Conservation (phyloP, 345 rosid species). For the Gynandropsis gynandra region DNA sequence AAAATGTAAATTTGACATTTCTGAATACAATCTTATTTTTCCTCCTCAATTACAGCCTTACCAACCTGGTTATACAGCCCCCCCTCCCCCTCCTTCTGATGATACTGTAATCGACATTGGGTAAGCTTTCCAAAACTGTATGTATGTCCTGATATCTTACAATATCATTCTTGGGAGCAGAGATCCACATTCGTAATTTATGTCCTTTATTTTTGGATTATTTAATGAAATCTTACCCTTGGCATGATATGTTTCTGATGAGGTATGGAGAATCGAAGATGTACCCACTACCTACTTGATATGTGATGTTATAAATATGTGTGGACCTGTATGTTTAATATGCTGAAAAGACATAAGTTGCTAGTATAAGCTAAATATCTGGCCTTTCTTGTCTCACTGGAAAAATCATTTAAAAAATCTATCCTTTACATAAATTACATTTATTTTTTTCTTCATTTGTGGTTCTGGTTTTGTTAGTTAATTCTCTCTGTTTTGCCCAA, state of each 20-base stretch:
- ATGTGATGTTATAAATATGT: neutral
- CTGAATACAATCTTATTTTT: neutral
- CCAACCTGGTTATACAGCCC: conserved; percentile 78
- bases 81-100: conserved; percentile 55
- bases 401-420: neutral
- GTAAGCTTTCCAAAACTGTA: conserved; percentile 33
- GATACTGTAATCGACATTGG: conserved; percentile 70
- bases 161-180: neutral
- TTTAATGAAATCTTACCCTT: neutral
- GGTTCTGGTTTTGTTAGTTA: conserved; percentile 1
- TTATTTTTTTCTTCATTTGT: too few species aligned
- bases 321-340: neutral
- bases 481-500: neutral
- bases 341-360: too few species aligned
- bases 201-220: neutral
- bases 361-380: too few species aligned
- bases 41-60: conserved; percentile 42
- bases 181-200: neutral
- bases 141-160: neutral
- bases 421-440: too few species aligned
- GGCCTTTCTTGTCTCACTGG: too few species aligned
- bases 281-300: neutral
- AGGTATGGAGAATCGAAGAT: conserved; percentile 9
- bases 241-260: conserved; percentile 9
- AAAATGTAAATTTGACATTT: neutral